Base-by-base conservation (phyloP, 805 yeast genomes). In the Teunomyces barrocoloradensis region DNA sequence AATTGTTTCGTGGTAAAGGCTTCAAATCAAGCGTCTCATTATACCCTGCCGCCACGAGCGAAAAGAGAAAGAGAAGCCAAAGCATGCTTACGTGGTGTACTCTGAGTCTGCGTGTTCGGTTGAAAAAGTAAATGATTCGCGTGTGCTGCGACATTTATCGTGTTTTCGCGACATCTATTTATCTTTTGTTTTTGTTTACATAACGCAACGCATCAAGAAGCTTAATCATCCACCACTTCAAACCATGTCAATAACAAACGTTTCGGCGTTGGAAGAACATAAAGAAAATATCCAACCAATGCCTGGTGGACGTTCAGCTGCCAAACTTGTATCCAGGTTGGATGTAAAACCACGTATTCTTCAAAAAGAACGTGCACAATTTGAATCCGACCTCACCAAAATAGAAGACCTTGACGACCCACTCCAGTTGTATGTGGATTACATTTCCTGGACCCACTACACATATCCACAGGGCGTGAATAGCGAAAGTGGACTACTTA, bases 401-500 rank as follows among this genome's bases (percentile, higher is more conserved):
- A 52, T 81, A 6, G 85, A 81, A 4, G 89, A 83, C 12, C 62
- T 82, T 36, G 96, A 90, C 66, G 97, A 91, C 62, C 97, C 97
- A 0, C 61, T 90, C 18, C 89, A 87, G 51, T 79, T 82, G 1
- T 89, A 77, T 63, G 52, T 89, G n/a, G 84, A 84, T 15, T 90
- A 88, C 56, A 71, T 90, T 10, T 61, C 73, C n/a, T 89, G 96
- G 96, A 77, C 81, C 9, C 81, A 77, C 49, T 74, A 75, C 29
- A 77, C 69, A 52, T 83, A 66, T 57, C 88, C 91, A 0, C 81
- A 82, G 34, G 95, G 81, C 0, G 72, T 75, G 29, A 73, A 78
- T 3, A 70, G 74, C 4, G 85, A 83, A 40, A 83, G 88, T 53
- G 90, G 89, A 0, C 69, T 89, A 43, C 64, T 89, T 3, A 69